These are phyloP conservation scores for Kodamaea sp. DNA, from an alignment of 1,139 yeast genomes.

Conservation along the genomic window DNA sequence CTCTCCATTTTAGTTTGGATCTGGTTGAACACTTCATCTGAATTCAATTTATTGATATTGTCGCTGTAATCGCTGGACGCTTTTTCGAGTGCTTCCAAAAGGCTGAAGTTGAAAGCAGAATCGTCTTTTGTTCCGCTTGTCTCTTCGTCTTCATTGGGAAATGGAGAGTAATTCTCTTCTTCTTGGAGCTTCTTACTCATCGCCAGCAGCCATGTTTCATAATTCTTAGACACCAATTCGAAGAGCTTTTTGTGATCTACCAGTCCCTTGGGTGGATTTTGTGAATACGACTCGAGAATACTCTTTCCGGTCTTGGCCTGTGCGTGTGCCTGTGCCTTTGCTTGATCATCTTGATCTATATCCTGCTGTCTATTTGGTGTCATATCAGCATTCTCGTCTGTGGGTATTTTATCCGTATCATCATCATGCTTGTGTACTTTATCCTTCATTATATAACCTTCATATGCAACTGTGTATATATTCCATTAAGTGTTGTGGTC, in stretches of 20 bases:
- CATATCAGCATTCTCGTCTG: neutral
- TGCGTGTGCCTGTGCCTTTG: too few species aligned
- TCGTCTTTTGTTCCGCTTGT: constrained; percentile 13
- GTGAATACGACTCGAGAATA: too few species aligned
- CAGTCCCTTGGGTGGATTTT: constrained; percentile 2
- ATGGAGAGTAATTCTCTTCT: constrained; percentile 32
- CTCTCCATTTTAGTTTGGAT: constrained; percentile 5
- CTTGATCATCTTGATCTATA: constrained; percentile 3
- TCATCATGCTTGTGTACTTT: neutral
- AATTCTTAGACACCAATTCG: constrained; percentile 39
- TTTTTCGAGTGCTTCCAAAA: constrained; percentile 35
- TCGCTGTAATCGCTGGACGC: constrained; percentile 23
- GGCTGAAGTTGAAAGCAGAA: constrained; percentile 32
- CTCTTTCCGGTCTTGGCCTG: too few species aligned
- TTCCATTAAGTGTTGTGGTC: neutral
- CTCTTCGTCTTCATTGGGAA: constrained; percentile 26
- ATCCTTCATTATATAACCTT: neutral
- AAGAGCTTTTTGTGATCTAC: constrained; percentile 31
- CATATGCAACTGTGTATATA: neutral
- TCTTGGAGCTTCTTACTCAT: constrained; percentile 29
- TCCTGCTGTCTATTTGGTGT: neutral
- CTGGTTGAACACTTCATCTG: constrained; percentile 8
- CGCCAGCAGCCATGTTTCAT: constrained; percentile 42
- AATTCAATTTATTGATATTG: constrained; percentile 14
- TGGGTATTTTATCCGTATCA: neutral